Evolutionary conservation across 176 grass and related monocot genomes (phyloP).

Genomic region (Eleusine coracana): DNA sequence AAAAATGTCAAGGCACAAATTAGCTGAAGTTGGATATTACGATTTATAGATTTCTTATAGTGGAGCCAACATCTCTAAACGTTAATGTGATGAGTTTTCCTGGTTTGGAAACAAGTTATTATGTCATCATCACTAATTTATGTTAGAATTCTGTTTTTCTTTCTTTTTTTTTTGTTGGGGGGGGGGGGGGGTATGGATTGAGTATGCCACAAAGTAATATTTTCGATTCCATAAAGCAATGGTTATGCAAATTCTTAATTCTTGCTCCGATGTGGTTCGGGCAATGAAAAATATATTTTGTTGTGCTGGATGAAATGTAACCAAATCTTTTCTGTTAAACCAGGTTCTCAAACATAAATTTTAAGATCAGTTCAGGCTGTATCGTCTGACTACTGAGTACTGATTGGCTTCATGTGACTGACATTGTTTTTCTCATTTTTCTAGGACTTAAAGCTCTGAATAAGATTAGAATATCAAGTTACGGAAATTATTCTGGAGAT

Average conservation of each 20-base stretch:
- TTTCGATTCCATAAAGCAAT: not conserved
- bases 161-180: too few species aligned
- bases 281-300: constrained; percentile 13
- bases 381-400: not conserved
- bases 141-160: not conserved
- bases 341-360: not conserved
- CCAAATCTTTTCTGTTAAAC: not conserved
- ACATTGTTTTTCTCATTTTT: constrained; percentile 27
- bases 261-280: not conserved
- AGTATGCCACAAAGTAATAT: not conserved
- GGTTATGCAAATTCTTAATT: not conserved
- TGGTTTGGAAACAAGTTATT: not conserved
- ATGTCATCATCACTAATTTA: not conserved
- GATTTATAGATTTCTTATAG: not conserved
- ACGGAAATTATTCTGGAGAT: constrained; percentile 44
- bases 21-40: not conserved
- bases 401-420: constrained; percentile 31
- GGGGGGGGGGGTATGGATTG: not conserved
- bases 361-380: not conserved
- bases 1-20: not conserved
- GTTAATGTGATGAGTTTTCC: not conserved
- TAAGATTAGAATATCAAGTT: constrained; percentile 46
- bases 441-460: constrained; percentile 73
- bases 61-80: not conserved
- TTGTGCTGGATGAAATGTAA: not conserved